Evolutionary conservation across 1,139 yeast species (phyloP), one percentile per base, ranked within the genome.

Genomic region (Kodamaea sp.): DNA sequence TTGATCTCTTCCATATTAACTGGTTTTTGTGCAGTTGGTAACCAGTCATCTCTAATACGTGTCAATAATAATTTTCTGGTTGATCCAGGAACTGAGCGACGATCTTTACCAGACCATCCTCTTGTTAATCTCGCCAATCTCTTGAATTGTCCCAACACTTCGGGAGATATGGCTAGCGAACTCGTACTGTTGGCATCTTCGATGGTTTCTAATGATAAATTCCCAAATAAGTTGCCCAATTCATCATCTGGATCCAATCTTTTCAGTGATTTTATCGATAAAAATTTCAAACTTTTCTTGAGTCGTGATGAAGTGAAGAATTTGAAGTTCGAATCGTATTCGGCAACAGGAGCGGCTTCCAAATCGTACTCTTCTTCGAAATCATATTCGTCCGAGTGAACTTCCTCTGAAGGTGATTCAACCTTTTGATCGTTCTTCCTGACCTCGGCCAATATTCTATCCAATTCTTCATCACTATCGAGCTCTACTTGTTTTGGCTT

Each of bases 41-140:
- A 60, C 85, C 92, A 87, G 55, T 85, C 94, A 46, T 85, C 90
- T 55, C 84, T 76, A 31, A 88, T 79, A 51, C 81, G 80, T 0
- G 95, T 81, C 42, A 88, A 67, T 8, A 78, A 67, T 37, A 86
- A 62, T 49, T 83, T 83, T 46, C 89, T 70, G 0, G 81, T 62
- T 0, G 87, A 77, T 7, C 94, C 94, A 0, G 95, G 90, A 5
- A 85, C 77, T 8, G 79, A 67, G 37, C 84, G 63, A 42, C 82
- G 78, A 54, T 86, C 95, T 48, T 79, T 77, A 0, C 95, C 95
- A 35, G 89, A 83, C 94, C 95, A 87, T 15, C 88, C 88, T 49
- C 86, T 71, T 1, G 85, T 79, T 24, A 82, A 61, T 42, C 79
- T 71, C 8, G 84, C 79, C 47, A 84, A 48, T 44, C 75, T 71